phyloP scores from a whole-genome alignment of 1,284 basidiomycete genomes.

The Vanrija sp. region DNA sequence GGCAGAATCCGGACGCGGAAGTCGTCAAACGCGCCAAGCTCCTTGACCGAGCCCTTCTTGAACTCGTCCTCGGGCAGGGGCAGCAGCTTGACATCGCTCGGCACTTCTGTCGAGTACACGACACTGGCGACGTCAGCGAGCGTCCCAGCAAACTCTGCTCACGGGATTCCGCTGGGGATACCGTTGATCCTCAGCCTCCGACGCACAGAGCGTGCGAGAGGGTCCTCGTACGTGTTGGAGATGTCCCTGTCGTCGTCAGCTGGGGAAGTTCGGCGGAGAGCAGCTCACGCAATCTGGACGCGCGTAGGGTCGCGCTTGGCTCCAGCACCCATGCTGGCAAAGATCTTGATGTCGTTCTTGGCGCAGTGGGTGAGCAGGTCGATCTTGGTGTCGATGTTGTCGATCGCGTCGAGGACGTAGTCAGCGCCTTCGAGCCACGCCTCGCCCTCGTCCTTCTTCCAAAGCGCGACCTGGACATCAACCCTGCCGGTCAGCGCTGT shows the following conservation, averaged over 20 bases:
- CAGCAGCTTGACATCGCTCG: constrained; percentile 75
- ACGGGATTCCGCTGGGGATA: constrained; percentile 69
- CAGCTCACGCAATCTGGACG: constrained; percentile 68
- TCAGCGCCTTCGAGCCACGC: constrained; percentile 71
- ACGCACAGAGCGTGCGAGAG: constrained; percentile 85
- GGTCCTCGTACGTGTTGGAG: constrained; percentile 88
- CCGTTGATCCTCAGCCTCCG: constrained; percentile 69
- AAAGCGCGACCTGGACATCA: constrained; percentile 75
- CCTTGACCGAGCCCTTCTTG: constrained; percentile 80
- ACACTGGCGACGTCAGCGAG: constrained; percentile 50
- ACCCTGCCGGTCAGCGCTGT: constrained; percentile 54
- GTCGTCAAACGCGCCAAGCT: constrained; percentile 87
- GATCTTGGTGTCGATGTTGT: constrained; percentile 94
- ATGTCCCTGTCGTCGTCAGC: constrained; percentile 62
- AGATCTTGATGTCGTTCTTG: constrained; percentile 72
- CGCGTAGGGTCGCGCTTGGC: constrained; percentile 93
- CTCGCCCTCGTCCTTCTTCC: constrained; percentile 68
- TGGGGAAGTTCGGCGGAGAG: background rate
- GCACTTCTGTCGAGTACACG: constrained; percentile 95
- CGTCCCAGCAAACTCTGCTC: constrained; percentile 12
- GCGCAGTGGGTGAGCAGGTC: constrained; percentile 81
- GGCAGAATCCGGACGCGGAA: constrained; percentile 64
- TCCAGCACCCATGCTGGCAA: constrained; percentile 97
- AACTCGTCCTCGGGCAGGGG: constrained; percentile 92
- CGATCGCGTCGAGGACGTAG: constrained; percentile 93